Evolutionary conservation across 164 flowering plant species (phyloP), one percentile per base, ranked within the genome.

Genomic region (Sextonia rubra): DNA sequence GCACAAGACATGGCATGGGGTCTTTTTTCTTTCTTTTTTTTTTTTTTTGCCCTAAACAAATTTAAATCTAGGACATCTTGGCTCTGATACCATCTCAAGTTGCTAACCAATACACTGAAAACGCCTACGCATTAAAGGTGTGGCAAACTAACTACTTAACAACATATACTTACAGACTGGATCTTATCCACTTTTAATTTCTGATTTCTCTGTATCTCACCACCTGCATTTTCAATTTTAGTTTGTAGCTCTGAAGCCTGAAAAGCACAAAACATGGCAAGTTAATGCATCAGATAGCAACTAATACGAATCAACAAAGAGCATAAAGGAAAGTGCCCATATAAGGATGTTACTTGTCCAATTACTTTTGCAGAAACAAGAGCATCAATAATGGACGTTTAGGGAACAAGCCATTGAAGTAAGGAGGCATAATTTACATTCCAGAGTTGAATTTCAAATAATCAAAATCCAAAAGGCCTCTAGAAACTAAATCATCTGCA

Each of bases 191-290:
- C 97, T 75, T 87, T 93, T 68, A 81, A 68, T 79, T 86, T 91
- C 58, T 96, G 99, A 22, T 64, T 70, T 82, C 86, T 92, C 78
- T 93, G 75, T 62, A 71, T 85, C 78, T 93, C 98, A 60, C 99
- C 99, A 20, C 99, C 99, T 49, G 97, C 98, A 86, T 93, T 91
- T 79, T 96, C 99, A 73, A 96, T 90, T 76, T 85, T 88, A 48
- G 55, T 83, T 76, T 96, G 99, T 68, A 96, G 93, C 79, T 87
- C 91, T 60, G 69, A 77, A 72, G 94, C 97, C 99, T 96, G 25
- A 20, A 82, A 70, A 55, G 11, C 69, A 44, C 24, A 71, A 58
- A 30, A 66, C 44, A 22, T 12, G 26, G 15, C 56, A 27, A 20
- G 29, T 18, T 7, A 22, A 66, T 37, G 20, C n/a, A 14, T 27